Evolutionary conservation across 306 rosid species (phyloP).

Genomic region (Quercus agrifolia): DNA sequence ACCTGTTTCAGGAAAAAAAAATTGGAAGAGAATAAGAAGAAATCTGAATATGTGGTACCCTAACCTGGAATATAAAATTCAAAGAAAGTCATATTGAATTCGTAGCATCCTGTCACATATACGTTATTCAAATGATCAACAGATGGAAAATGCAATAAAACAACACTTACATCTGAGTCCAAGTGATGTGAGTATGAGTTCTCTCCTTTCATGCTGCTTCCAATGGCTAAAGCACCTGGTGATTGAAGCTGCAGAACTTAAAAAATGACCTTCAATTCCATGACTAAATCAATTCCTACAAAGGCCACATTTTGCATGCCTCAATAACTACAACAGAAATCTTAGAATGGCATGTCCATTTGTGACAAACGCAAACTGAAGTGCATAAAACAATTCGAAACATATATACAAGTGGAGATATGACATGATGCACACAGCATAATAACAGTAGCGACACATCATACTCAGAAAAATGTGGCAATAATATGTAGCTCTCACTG

Average conservation of each 20-base stretch:
- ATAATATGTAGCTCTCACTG: background rate
- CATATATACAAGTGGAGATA: background rate
- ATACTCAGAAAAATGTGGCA: background rate
- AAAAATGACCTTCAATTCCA: constrained; percentile 32
- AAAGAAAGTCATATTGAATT: constrained; percentile 5
- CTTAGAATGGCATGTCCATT: background rate
- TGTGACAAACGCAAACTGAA: background rate
- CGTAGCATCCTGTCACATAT: constrained; percentile 3
- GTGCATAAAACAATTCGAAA: background rate
- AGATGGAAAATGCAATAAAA: background rate
- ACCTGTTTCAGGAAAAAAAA: constrained; percentile 43
- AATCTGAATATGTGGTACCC: constrained; percentile 1
- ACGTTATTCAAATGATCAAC: background rate
- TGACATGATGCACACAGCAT: background rate
- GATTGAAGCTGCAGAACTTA: constrained; percentile 81
- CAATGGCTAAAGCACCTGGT: constrained; percentile 89
- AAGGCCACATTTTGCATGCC: background rate
- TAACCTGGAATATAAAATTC: background rate
- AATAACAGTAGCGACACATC: background rate
- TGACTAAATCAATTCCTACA: constrained; percentile 9
- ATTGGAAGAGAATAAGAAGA: constrained; percentile 14
- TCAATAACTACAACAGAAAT: background rate
- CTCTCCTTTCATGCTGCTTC: constrained; percentile 99
- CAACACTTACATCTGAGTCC: constrained; percentile 82
- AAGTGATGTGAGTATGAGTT: constrained; percentile 98